Evolutionary conservation across 2,329 filamentous ascomycete genomes (phyloP).

Genomic region (Penicillium corylophilum): DNA sequence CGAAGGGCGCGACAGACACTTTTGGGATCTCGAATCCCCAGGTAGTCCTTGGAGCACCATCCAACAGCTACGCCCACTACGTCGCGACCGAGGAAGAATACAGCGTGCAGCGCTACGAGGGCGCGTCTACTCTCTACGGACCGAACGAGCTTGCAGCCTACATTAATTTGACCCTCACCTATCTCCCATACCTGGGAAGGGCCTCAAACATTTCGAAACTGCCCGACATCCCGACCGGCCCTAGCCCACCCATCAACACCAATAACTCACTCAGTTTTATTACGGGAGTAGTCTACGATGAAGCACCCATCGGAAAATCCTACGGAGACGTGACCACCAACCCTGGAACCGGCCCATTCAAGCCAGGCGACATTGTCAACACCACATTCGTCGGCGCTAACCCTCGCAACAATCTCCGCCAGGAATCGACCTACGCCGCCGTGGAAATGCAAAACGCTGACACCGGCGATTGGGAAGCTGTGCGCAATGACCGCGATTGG

Average conservation of each 20-base stretch:
- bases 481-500: constrained; percentile 80
- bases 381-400: constrained; percentile 82
- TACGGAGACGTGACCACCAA: constrained; percentile 68
- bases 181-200: constrained; percentile 64
- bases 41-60: constrained; percentile 84
- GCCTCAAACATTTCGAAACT: constrained; percentile 40
- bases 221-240: constrained; percentile 52
- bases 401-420: constrained; percentile 80
- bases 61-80: constrained; percentile 88
- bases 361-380: constrained; percentile 60
- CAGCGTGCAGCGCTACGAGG: constrained; percentile 83
- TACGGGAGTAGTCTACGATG: constrained; percentile 72
- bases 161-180: constrained; percentile 77
- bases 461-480: constrained; percentile 59
- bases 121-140: constrained; percentile 87
- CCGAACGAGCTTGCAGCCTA: constrained; percentile 80
- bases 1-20: constrained; percentile 53
- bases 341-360: constrained; percentile 54
- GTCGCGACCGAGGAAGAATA: constrained; percentile 79
- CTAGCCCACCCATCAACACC: constrained; percentile 74
- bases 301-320: constrained; percentile 60
- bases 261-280: constrained; percentile 77
- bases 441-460: constrained; percentile 62
- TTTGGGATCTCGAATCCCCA: constrained; percentile 57
- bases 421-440: constrained; percentile 73